Base-by-base conservation (phyloP, 331 rosid species). In the Quercus lobata region DNA sequence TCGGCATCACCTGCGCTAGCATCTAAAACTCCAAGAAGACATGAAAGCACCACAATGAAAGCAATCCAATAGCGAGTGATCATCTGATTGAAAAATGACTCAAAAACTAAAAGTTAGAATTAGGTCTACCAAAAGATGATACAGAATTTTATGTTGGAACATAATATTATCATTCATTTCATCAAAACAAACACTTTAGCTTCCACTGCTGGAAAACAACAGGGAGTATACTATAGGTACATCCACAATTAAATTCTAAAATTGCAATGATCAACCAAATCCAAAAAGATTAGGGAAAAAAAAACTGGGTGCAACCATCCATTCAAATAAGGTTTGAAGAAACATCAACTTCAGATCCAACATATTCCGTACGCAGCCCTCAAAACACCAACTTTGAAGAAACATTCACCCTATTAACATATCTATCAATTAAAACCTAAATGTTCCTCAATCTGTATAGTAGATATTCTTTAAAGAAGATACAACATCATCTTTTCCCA, bases 1-100 rank as follows among this genome's bases (percentile, higher is more conserved):
- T 93, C 90, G 35, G 76, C 83, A 83, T 93, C 97, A 73, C 97
- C 97, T 49, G 82, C 86, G 80, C 97, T 89, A 73, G 92, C 97
- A 68, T 91, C 85, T 82, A 90, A 72, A 56, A 76, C 90, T n/a
- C 44, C 73, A 58, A 83, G 56, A 41, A 78, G 84, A 35, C 86
- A 84, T 12, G 88, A 83, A 53, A 93, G 65, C 83, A 77, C 81
- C 83, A 83, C 83, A 62, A 90, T 53, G 55, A 91, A 85, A 69
- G 83, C 85, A 74, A 84, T 53, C 85, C 61, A 79, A 74, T 70
- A 75, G 52, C 77, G 80, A 84, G 73, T 77, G 44, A 84, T 29
- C 94, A 91, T 91, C 97, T 91, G 86, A 53, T 32, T 18, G 41
- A 70, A 76, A 72, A 83, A 80, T 74, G 57, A 72, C 77, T 44